phyloP scores from a whole-genome alignment of 2,329 filamentous ascomycete genomes.

The Ophiostoma australiae region DNA sequence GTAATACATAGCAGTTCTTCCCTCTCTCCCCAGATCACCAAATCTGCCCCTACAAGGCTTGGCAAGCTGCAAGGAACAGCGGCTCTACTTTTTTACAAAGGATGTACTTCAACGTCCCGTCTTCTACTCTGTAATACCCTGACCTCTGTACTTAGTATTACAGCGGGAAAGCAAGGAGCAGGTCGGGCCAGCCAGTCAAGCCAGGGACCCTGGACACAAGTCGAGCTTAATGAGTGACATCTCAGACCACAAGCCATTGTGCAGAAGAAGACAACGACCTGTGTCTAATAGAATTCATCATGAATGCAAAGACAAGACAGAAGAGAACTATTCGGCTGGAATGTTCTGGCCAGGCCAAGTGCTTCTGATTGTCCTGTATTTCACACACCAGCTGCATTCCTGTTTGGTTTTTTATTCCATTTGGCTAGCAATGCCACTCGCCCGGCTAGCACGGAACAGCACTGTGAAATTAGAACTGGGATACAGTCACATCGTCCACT shows the following conservation, averaged over 20 bases:
- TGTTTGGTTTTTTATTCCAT: not conserved
- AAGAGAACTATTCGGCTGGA: not conserved
- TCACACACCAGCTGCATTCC: not conserved
- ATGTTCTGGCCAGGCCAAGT: not conserved
- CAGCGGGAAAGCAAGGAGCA: not conserved
- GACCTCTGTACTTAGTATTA: not conserved
- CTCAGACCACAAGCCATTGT: too few relatives aligned
- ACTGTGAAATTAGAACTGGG: not conserved
- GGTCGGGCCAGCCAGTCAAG: not conserved
- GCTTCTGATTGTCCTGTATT: not conserved
- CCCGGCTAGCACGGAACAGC: conserved; percentile 2
- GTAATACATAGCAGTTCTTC: too few relatives aligned
- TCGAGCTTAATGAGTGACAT: too few relatives aligned
- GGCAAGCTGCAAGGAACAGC: conserved; percentile 8
- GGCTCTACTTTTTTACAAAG: not conserved
- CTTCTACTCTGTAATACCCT: too few relatives aligned
- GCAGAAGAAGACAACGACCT: too few relatives aligned
- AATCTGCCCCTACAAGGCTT: not conserved
- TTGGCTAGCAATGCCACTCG: not conserved
- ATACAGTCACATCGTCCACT: not conserved
- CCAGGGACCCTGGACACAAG: not conserved
- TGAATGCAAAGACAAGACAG: too few relatives aligned
- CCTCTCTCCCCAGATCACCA: not conserved
- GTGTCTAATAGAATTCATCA: too few relatives aligned
- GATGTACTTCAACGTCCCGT: too few relatives aligned